A percentile compares a stretch with the other conserved stretches of the same genome.
Conservation (phyloP, 176 grass and related monocot species). For the Juncus effusus region DNA sequence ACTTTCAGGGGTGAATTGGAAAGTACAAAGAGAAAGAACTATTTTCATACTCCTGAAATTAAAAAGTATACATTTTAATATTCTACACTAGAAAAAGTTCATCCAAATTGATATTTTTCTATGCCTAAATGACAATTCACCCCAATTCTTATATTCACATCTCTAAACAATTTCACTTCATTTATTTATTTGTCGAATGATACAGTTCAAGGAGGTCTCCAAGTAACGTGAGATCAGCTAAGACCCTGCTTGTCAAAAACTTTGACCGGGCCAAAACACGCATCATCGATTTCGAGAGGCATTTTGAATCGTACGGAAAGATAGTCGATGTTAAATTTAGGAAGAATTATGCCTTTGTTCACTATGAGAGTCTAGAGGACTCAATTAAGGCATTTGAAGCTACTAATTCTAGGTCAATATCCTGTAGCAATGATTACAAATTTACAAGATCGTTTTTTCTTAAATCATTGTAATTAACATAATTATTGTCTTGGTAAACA, state of each 20-base stretch:
- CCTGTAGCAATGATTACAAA: not conserved
- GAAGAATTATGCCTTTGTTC: constrained; percentile 92
- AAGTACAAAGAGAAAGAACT: no score
- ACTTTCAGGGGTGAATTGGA: no score
- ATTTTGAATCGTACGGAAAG: constrained; percentile 91
- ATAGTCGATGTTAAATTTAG: constrained; percentile 53
- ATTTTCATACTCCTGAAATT: no score
- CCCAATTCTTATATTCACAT: no score
- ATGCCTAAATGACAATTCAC: no score
- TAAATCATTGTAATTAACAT: not conserved
- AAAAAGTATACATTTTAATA: no score
- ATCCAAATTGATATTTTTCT: no score
- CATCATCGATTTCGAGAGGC: constrained; percentile 78
- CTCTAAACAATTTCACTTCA: not conserved
- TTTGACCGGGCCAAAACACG: constrained; percentile 92
- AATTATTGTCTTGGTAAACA: constrained; percentile 33
- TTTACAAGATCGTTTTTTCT: not conserved
- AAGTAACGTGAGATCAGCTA: constrained; percentile 62
- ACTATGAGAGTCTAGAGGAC: constrained; percentile 86
- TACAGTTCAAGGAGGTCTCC: constrained; percentile 64
- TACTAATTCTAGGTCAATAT: no score
- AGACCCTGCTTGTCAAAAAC: constrained; percentile 97
- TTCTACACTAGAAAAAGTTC: no score
- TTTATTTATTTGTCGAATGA: constrained; percentile 38
- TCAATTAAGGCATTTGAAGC: constrained; percentile 11